phyloP scores from a whole-genome alignment of 1,284 basidiomycete genomes.

The Sparassis latifolia region DNA sequence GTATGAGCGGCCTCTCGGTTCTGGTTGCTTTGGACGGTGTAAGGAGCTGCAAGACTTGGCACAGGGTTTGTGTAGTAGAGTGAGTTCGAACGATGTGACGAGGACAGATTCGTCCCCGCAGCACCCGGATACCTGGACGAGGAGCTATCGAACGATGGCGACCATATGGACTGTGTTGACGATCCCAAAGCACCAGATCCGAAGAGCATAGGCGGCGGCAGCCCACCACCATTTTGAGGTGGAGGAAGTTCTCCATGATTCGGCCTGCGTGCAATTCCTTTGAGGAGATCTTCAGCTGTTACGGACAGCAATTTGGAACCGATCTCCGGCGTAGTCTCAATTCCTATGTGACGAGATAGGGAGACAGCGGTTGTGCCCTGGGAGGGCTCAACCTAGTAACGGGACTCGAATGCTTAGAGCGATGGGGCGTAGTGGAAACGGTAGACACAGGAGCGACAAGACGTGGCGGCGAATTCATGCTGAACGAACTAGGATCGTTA shows the following conservation, averaged over 20 bases:
- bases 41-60: too few species aligned
- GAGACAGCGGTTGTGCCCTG: slow-evolving; percentile 7
- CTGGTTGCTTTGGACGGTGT: too few species aligned
- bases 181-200: slow-evolving; percentile 20
- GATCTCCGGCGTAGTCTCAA: slow-evolving; percentile 8
- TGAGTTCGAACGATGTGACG: slow-evolving; percentile 1
- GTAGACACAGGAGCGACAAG: slow-evolving; percentile 4
- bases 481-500: too few species aligned
- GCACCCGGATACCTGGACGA: slow-evolving; percentile 8
- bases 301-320: slow-evolving; percentile 24
- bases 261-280: slow-evolving; percentile 28
- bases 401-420: slow-evolving; percentile 7
- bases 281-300: slow-evolving; percentile 59
- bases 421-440: slow-evolving; percentile 6
- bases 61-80: too few species aligned
- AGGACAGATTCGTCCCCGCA: slow-evolving; percentile 5
- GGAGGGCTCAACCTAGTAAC: slow-evolving; percentile 7
- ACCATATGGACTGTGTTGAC: slow-evolving; percentile 25
- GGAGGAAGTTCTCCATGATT: background rate
- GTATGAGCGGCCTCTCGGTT: too few species aligned
- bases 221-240: too few species aligned
- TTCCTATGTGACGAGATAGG: background rate
- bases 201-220: slow-evolving; percentile 21
- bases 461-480: background rate
- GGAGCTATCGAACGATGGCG: slow-evolving; percentile 12